Conservation (phyloP, 179 eudicot genomes). For the Camellia oleifera region DNA sequence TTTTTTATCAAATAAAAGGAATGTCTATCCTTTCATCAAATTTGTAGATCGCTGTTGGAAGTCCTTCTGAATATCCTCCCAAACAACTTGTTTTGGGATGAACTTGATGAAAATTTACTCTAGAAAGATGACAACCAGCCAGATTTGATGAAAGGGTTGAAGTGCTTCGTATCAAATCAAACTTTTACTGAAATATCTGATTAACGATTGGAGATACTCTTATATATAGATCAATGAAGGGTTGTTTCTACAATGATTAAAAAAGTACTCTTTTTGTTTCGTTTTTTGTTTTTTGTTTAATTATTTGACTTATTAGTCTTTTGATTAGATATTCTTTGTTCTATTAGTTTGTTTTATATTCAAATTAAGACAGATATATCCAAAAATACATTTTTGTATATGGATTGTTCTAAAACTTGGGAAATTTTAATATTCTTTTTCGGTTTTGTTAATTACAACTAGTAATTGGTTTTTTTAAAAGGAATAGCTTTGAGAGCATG, state of each 20-base stretch:
- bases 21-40: too few relatives aligned
- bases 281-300: not conserved
- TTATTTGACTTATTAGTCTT: not conserved
- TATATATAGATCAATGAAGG: not conserved
- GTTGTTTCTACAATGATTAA: conserved; percentile 3
- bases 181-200: too few relatives aligned
- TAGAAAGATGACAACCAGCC: not conserved
- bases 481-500: not conserved
- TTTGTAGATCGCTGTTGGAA: too few relatives aligned
- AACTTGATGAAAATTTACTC: too few relatives aligned
- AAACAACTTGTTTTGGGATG: too few relatives aligned
- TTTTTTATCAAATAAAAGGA: too few relatives aligned
- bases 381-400: not conserved
- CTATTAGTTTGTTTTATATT: not conserved
- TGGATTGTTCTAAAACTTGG: not conserved
- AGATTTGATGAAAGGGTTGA: not conserved
- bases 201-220: not conserved
- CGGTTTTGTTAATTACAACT: not conserved
- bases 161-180: too few relatives aligned
- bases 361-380: not conserved
- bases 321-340: not conserved
- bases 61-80: too few relatives aligned
- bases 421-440: not conserved
- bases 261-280: not conserved
- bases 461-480: not conserved